phyloP scores from a whole-genome alignment of 306 rosid genomes.

The Prunus padus region DNA sequence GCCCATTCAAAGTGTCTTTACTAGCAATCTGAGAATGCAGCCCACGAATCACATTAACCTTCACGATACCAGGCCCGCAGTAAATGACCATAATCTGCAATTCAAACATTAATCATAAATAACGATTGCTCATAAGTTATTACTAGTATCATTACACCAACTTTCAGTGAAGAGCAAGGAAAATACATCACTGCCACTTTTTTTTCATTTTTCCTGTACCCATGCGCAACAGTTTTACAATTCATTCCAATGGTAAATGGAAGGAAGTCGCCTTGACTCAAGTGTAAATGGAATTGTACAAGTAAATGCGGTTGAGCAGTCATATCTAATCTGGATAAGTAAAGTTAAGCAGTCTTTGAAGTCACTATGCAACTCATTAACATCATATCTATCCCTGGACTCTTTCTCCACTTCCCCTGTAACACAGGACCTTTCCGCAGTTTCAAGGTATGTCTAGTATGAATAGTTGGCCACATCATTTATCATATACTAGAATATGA shows the following conservation, averaged over 20 bases:
- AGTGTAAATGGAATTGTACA: not conserved
- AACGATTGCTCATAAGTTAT: not conserved
- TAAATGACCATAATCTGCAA: slow-evolving; percentile 73
- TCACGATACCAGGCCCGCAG: slow-evolving; percentile 57
- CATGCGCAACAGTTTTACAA: not conserved
- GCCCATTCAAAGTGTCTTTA: slow-evolving; percentile 60
- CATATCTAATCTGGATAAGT: not conserved
- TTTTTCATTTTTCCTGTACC: not conserved
- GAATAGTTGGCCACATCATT: not conserved
- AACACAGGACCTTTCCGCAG: not conserved
- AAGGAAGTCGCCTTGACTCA: not conserved
- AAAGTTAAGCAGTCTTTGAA: not conserved
- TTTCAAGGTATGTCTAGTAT: not conserved
- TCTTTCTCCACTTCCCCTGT: not conserved
- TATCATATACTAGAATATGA: not conserved
- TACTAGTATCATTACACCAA: not conserved
- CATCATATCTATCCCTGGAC: not conserved
- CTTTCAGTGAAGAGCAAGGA: not conserved
- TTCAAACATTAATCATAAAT: slow-evolving; percentile 2
- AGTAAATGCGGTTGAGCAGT: not conserved
- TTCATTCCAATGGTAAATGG: not conserved
- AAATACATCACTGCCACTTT: not conserved
- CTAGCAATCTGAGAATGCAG: slow-evolving; percentile 58
- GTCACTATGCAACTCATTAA: not conserved
- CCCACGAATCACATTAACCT: slow-evolving; percentile 54